A percentile compares a stretch with the other conserved stretches of the same genome.
Evolutionary conservation across 2,329 filamentous ascomycete genomes (phyloP).

Genomic region (Periglandula ipomoeae): DNA sequence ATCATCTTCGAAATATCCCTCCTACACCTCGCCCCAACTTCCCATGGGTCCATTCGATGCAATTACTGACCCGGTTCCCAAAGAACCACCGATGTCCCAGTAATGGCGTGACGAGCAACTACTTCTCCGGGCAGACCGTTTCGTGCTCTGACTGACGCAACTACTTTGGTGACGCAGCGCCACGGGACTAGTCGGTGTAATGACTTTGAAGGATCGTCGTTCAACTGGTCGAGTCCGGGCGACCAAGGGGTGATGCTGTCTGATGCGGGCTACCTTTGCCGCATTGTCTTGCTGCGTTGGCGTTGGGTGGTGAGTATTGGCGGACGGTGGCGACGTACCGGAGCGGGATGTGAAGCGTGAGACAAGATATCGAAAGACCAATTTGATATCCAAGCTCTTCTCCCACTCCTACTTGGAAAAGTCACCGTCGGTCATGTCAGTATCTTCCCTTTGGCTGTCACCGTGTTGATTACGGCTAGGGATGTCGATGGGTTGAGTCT

Average conservation of each 20-base stretch:
- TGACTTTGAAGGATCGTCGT: constrained; percentile 48
- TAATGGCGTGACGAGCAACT: constrained; percentile 73
- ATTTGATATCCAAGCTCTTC: constrained; percentile 77
- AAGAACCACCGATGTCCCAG: constrained; percentile 80
- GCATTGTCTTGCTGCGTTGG: constrained; percentile 54
- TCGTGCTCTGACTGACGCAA: constrained; percentile 82
- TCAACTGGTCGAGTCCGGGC: constrained; percentile 43
- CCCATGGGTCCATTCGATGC: constrained; percentile 60
- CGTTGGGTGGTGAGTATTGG: constrained; percentile 38
- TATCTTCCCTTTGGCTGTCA: constrained; percentile 16
- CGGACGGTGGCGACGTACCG: constrained; percentile 30
- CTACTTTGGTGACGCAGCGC: constrained; percentile 48
- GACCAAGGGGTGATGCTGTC: constrained; percentile 82
- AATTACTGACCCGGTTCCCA: constrained; percentile 66
- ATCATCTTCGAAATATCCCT: not conserved
- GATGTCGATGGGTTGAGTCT: constrained; percentile 27
- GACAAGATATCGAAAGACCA: constrained; percentile 82
- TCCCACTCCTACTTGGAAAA: constrained; percentile 84
- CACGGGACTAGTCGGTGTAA: constrained; percentile 38
- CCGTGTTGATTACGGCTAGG: constrained; percentile 18
- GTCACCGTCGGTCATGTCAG: constrained; percentile 16
- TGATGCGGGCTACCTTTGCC: constrained; percentile 72
- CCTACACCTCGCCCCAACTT: constrained; percentile 67
- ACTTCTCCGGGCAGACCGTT: constrained; percentile 58
- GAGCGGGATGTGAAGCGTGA: constrained; percentile 57